These are phyloP conservation scores for Paramecium biaurelia DNA, from an alignment of 73 alveolate genomes.

Conservation along the genomic window DNA sequence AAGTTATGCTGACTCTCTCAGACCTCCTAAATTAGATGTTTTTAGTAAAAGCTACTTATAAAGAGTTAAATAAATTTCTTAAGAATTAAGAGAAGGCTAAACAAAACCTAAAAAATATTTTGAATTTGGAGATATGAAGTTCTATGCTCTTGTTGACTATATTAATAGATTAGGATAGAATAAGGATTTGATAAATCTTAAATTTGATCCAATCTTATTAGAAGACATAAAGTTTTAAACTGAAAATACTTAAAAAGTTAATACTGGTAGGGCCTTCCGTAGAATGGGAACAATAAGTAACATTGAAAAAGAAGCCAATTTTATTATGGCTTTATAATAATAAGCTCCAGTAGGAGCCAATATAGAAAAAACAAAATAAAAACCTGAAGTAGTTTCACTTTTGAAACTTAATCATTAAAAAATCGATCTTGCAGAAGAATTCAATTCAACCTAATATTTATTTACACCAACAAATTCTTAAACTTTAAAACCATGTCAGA, in stretches of 20 bases:
- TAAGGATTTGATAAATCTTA: neutral
- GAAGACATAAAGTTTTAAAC: neutral
- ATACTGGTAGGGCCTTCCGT: neutral
- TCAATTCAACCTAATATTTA: neutral
- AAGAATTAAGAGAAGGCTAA: neutral
- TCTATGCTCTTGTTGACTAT: constrained; percentile 12
- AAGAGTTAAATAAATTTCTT: neutral
- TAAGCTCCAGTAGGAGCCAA: neutral
- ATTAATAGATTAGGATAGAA: neutral
- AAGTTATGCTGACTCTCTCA: neutral
- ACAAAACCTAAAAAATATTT: neutral
- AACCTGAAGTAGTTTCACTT: neutral
- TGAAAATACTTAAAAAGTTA: neutral
- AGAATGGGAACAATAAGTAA: constrained; percentile 27
- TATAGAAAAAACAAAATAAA: neutral
- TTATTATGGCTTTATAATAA: neutral
- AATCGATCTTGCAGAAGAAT: constrained; percentile 6
- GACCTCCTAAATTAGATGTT: constrained; percentile 1
- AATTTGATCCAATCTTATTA: neutral
- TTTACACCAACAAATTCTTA: constrained; percentile 3
- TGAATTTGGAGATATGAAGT: constrained; percentile 2
- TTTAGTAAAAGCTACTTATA: neutral
- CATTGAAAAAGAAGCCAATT: neutral
- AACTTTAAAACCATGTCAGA: neutral
- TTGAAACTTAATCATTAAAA: neutral